Evolutionary conservation across 495 filamentous ascomycete species (phyloP).

Genomic region (Penicillium pulvis): DNA sequence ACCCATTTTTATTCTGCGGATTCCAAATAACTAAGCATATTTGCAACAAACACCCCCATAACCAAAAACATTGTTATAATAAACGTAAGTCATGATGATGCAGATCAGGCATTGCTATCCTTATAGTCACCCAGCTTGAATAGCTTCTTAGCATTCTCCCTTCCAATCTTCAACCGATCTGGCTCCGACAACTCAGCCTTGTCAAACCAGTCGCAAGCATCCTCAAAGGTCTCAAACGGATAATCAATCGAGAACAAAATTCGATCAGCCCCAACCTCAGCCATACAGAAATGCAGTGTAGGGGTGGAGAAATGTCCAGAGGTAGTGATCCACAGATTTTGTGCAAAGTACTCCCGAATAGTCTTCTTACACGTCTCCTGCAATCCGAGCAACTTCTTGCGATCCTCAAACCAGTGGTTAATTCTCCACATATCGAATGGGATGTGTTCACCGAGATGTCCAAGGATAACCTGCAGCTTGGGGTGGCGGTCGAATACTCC

Average conservation of each 20-base stretch:
- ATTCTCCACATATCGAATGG: slow-evolving; percentile 66
- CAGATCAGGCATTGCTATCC: slow-evolving; percentile 36
- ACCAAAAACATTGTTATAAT: too few relatives aligned
- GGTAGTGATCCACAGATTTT: slow-evolving; percentile 68
- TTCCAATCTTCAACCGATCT: slow-evolving; percentile 51
- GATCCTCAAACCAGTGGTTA: slow-evolving; percentile 57
- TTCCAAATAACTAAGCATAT: background rate
- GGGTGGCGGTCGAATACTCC: slow-evolving; percentile 55
- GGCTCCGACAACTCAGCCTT: slow-evolving; percentile 43
- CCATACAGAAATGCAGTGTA: slow-evolving; percentile 52
- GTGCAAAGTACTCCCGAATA: slow-evolving; percentile 58
- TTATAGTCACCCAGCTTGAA: slow-evolving; percentile 51
- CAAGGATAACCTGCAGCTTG: slow-evolving; percentile 62
- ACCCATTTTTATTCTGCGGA: background rate
- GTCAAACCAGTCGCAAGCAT: slow-evolving; percentile 60
- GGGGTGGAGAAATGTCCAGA: slow-evolving; percentile 61
- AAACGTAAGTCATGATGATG: background rate
- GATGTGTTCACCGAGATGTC: slow-evolving; percentile 66
- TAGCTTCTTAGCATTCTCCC: slow-evolving; percentile 56
- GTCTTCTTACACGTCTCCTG: slow-evolving; percentile 50
- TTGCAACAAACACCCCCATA: background rate
- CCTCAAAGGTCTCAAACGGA: slow-evolving; percentile 54
- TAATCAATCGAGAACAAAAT: slow-evolving; percentile 56
- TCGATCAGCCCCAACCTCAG: slow-evolving; percentile 44
- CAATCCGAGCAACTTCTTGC: slow-evolving; percentile 47